Evolutionary conservation across 345 rosid species (phyloP).

Genomic region (Xanthoceras sorbifolium): DNA sequence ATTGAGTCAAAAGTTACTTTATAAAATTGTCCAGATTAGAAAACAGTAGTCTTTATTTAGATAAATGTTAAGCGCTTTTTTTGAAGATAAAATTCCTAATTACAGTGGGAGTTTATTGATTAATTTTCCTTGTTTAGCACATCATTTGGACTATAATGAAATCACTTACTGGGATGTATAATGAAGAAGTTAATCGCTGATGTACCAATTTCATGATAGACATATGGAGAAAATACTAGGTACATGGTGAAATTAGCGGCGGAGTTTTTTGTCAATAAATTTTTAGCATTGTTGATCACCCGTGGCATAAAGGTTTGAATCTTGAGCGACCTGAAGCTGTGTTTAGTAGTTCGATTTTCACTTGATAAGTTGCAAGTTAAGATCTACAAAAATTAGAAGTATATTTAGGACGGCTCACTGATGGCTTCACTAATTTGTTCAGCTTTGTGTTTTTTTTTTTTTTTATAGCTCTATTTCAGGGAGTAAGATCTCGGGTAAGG

Average conservation of each 20-base stretch:
- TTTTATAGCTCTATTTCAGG: background rate
- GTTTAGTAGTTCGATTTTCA: background rate
- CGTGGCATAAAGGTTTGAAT: background rate
- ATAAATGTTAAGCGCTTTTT: too few species aligned
- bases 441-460: background rate
- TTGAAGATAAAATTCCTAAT: background rate
- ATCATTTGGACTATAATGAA: too few species aligned
- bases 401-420: background rate
- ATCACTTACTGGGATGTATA: too few species aligned
- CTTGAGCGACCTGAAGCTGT: background rate
- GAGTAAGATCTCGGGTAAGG: background rate
- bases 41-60: background rate
- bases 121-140: background rate
- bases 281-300: too few species aligned
- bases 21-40: background rate
- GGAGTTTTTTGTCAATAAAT: too few species aligned
- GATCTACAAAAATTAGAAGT: background rate
- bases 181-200: too few species aligned
- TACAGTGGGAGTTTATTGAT: background rate
- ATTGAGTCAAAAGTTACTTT: background rate
- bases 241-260: too few species aligned
- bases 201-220: too few species aligned
- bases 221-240: too few species aligned
- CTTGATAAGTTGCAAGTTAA: background rate
- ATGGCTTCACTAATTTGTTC: background rate